A percentile compares a stretch with the other conserved stretches of the same genome.
Conservation (phyloP, 2,329 filamentous ascomycete species). For the Trichoderma sp. region DNA sequence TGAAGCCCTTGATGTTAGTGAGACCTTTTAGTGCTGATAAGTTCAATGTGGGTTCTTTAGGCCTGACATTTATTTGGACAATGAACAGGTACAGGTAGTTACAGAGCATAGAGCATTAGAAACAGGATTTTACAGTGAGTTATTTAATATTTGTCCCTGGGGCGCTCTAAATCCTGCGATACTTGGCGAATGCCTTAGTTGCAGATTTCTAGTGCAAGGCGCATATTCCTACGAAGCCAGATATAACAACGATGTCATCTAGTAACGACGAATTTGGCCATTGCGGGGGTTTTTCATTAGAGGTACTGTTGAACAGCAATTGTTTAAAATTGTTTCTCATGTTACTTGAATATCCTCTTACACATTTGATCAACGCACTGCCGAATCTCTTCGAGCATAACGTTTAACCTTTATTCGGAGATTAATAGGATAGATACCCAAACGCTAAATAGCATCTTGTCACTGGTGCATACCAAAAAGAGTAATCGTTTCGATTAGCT, state of each 20-base stretch:
- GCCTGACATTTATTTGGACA: neutral
- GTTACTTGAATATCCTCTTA: neutral
- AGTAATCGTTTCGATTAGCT: neutral
- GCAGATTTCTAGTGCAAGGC: neutral
- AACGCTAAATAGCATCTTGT: neutral
- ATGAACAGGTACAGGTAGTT: neutral
- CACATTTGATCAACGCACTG: neutral
- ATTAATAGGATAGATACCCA: neutral
- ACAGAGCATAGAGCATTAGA: neutral
- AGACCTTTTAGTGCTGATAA: neutral
- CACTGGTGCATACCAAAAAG: conserved; percentile 3
- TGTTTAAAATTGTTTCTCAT: too few relatives aligned
- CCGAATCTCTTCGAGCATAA: neutral
- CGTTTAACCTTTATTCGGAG: neutral
- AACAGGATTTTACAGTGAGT: neutral
- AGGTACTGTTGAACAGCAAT: neutral
- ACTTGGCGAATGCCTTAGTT: neutral
- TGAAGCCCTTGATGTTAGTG: neutral
- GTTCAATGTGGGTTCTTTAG: neutral
- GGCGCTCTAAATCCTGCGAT: neutral
- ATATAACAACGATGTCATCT: neutral
- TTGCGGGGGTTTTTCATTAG: neutral
- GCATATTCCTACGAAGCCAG: neutral
- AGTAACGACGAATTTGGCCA: neutral
- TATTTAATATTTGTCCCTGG: neutral